Evolutionary conservation across 768 basidiomycete species (phyloP).

Genomic region (Leccinum obscurum): DNA sequence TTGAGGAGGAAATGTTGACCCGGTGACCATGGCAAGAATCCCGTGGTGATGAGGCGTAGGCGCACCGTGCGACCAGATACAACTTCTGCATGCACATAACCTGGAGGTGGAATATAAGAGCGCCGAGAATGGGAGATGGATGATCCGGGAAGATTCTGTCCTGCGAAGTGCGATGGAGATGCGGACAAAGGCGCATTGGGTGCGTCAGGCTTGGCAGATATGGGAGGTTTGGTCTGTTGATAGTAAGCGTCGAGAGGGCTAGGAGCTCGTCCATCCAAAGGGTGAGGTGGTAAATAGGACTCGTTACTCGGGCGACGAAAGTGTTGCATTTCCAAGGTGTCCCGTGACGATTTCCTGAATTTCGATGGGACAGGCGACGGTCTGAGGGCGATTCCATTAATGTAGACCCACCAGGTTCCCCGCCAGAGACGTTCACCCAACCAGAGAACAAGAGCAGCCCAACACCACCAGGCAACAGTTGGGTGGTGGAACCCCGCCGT

Average conservation of each 20-base stretch:
- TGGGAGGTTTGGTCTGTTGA: slow-evolving; percentile 7
- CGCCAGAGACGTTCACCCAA: slow-evolving; percentile 60
- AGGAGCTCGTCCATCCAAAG: slow-evolving; percentile 12
- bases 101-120: slow-evolving; percentile 54
- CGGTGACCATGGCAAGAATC: slow-evolving; percentile 63
- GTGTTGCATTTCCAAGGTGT: slow-evolving; percentile 30
- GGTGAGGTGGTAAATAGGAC: background rate
- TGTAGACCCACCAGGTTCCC: slow-evolving; percentile 51
- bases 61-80: slow-evolving; percentile 71
- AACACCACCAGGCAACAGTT: slow-evolving; percentile 66
- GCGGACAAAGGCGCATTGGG: background rate
- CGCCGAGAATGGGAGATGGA: background rate
- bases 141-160: background rate
- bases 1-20: slow-evolving; percentile 78
- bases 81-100: slow-evolving; percentile 67
- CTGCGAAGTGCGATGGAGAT: background rate
- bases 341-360: slow-evolving; percentile 2
- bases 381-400: slow-evolving; percentile 47
- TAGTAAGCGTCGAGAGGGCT: slow-evolving; percentile 31
- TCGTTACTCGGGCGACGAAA: slow-evolving; percentile 10
- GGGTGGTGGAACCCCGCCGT: slow-evolving; percentile 69
- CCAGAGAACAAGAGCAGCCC: slow-evolving; percentile 63
- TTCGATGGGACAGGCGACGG: background rate
- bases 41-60: slow-evolving; percentile 58
- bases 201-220: slow-evolving; percentile 1